Percentiles rank a stretch among this genome's conserved stretches.
phyloP scores from a whole-genome alignment of 148 eudicot species.

The Rhododendron molle region DNA sequence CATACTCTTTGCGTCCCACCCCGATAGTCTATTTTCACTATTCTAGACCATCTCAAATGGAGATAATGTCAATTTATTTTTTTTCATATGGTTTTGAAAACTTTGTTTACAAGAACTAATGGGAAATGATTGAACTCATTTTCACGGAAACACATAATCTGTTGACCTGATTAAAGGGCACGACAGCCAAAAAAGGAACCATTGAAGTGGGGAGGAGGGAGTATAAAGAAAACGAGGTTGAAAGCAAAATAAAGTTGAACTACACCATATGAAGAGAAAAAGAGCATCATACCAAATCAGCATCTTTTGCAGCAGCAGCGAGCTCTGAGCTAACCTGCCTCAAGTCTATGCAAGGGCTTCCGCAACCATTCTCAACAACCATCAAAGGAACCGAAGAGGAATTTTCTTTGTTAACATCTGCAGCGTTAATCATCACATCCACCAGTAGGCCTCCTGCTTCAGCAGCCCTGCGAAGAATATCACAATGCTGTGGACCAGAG shows the following conservation, averaged over 20 bases:
- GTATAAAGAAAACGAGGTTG: background rate
- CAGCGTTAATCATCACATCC: constrained; percentile 79
- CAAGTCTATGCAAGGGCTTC: constrained; percentile 95
- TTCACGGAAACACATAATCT: background rate
- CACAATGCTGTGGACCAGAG: constrained; percentile 63
- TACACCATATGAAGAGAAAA: background rate
- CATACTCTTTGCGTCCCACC: background rate
- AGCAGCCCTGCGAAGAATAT: constrained; percentile 91
- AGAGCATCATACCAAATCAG: constrained; percentile 68
- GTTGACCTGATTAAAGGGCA: background rate
- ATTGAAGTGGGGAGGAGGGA: background rate
- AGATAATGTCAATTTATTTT: background rate
- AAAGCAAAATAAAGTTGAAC: background rate
- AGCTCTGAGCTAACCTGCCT: constrained; percentile 96
- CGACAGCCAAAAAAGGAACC: background rate
- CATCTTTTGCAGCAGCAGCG: constrained; percentile 95
- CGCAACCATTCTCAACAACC: constrained; percentile 99
- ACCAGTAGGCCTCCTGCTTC: constrained; percentile 96
- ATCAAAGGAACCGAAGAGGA: constrained; percentile 74
- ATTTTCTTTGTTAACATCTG: constrained; percentile 48
- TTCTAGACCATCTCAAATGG: background rate
- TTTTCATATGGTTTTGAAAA: background rate
- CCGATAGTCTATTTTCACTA: background rate
- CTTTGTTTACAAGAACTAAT: background rate
- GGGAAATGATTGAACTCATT: background rate